Evolutionary conservation across 306 rosid genomes (phyloP), one percentile per base, ranked within the genome.

Genomic region (Vachellia collinsii): DNA sequence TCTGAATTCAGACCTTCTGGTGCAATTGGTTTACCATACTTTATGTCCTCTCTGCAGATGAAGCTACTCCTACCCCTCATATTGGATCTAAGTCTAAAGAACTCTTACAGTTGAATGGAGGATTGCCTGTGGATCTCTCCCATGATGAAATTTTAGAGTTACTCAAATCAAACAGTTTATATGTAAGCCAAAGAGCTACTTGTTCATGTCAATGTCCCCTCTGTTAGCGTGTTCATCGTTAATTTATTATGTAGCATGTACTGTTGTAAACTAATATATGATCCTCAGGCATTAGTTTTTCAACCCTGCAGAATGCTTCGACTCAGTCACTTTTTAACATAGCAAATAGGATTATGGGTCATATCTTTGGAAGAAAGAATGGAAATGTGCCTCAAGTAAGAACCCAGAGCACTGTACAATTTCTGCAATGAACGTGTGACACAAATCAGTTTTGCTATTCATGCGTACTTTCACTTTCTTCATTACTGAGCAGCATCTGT

Each of bases 341-440:
- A 74, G 91, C 86, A 80, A 88, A 85, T 71, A 86, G 83, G 86
- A 90, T 93, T 84, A 83, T 96, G 42, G 90, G 85, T 72, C 97
- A 94, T 80, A 89, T 84, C 44, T 77, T 88, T 54, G 90, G 88
- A 81, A 88, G 83, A 80, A 89, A 84, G 80, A 86, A 91, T 39
- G 97, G 92, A 74, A 88, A 90, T 67, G 76, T 89, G 75, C 89
- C 97, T 83, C 90, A 89, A 82, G 99, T 95, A 93, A 83, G 90
- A 67, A 63, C 83, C 77, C 73, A 81, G 90, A 70, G 72, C 81
- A 75, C 78, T 76, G 36, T 46, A 20, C 14, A 69, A 42, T 23
- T 11, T 79, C 79, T 68, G 11, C 62, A 70, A 66, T 68, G 73
- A 85, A 86, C 72, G 77, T 85, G 75, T n/a, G 10, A 61, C 43